These are phyloP conservation scores for Sporothrix curviconia DNA, from an alignment of 2,329 filamentous ascomycete species.

Conservation along the genomic window DNA sequence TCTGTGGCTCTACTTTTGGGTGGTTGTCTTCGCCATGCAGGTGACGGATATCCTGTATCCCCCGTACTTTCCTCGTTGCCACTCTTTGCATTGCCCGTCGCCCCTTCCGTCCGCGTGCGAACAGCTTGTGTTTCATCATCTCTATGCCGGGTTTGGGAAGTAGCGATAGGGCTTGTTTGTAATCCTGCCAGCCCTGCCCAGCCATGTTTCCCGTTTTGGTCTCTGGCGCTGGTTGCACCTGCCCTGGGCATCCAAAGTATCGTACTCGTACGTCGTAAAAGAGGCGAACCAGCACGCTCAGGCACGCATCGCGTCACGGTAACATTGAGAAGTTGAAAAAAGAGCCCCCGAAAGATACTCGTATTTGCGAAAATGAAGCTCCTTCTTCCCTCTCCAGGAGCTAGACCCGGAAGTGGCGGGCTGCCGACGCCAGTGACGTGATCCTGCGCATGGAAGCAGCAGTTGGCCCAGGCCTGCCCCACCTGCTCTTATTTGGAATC, in stretches of 20 bases:
- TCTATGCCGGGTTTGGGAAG: conserved; percentile 9
- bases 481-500: background rate
- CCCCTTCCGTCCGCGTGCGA: background rate
- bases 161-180: background rate
- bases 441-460: background rate
- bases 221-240: background rate
- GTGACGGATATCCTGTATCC: background rate
- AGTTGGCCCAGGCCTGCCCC: background rate
- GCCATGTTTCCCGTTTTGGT: background rate
- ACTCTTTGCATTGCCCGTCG: background rate
- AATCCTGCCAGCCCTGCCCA: background rate
- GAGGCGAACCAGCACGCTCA: no score
- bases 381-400: background rate
- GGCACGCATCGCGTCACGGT: no score
- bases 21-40: no score
- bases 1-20: no score
- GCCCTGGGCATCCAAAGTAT: no score
- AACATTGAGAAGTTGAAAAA: no score
- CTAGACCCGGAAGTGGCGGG: background rate
- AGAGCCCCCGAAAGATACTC: background rate
- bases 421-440: conserved; percentile 6
- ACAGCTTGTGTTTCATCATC: conserved; percentile 12
- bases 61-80: background rate
- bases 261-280: no score
- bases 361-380: background rate